Base-by-base conservation (phyloP, 768 basidiomycete species). In the Candolleomyces aberdarensis region DNA sequence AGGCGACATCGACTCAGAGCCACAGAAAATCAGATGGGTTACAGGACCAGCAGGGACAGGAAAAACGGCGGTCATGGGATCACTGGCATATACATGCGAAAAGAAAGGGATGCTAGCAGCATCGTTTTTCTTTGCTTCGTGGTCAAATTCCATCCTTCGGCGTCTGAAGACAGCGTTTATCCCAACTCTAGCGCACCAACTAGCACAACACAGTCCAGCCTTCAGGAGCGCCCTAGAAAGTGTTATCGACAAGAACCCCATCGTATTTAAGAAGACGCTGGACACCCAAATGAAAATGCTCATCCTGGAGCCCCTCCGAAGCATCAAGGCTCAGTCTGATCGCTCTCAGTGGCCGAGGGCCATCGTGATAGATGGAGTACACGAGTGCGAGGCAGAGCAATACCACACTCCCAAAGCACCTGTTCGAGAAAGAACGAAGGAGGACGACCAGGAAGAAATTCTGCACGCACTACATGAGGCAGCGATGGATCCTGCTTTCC, bases 311-410 rank as follows among this genome's bases (percentile, higher is more conserved):
- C 54, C 40, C 8, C 36, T 56, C 39, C 13, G 36, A 3, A 17
- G 26, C 3, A 13, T 19, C 54, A 9, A 5, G 2, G 4, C n/a
- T 9, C 20, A 39, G 20, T 32, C 13, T 11, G 58, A 41, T 22
- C 17, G 22, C 2, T 13, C 20, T 13, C 7, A 13, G 11, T 49
- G 49, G 49, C 58, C 58, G 31, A 52, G 31, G 36, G 51, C 41
- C 15, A 44, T 60, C 50, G 39, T 64, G 10, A 56, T 62, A 17
- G 64, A 64, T 40, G 64, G 64, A 11, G n/a, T 64, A 3, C 61
- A 64, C 47, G 64, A 62, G 29, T 59, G 61, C 48, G 10, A 53
- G 13, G 64, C 52, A 19, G 49, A 50, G 13, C 49, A 29, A 22
- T 50, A 50, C 49, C 20, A 50, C 20, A 36, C 13, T 29, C 36